Evolutionary conservation across 106 monocot species (phyloP).

Genomic region (Allium cepa): DNA sequence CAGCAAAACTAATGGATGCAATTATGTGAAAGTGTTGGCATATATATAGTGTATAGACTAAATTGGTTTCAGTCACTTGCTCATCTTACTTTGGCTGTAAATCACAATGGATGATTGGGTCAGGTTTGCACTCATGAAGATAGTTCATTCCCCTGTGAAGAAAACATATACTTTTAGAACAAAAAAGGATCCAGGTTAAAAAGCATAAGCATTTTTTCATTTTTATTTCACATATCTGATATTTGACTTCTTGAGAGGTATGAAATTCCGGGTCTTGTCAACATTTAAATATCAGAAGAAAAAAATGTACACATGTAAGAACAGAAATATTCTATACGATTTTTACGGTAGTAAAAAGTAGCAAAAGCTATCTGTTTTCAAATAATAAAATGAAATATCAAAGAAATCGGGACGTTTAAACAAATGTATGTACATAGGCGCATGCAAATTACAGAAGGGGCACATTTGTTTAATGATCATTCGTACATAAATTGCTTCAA

Average conservation of each 20-base stretch:
- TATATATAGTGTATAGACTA: background rate
- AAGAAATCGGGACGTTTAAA: background rate
- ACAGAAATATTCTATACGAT: too few species aligned
- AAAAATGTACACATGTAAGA: too few species aligned
- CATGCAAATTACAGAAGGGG: too few species aligned
- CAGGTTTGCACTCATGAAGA: slow-evolving; percentile 15
- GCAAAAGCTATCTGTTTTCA: too few species aligned
- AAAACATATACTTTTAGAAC: slow-evolving; percentile 35
- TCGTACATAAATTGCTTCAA: too few species aligned
- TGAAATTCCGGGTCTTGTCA: too few species aligned
- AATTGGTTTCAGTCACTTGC: slow-evolving; percentile 4
- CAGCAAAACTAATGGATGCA: background rate
- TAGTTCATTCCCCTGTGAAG: slow-evolving; percentile 13
- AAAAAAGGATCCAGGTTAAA: background rate
- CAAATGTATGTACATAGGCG: background rate
- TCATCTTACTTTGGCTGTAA: slow-evolving; percentile 13
- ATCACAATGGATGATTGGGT: slow-evolving; percentile 9
- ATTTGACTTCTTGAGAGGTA: too few species aligned
- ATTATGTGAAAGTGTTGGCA: background rate
- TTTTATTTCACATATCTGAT: too few species aligned
- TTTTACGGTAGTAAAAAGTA: too few species aligned
- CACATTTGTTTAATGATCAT: too few species aligned
- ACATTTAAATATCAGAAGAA: too few species aligned
- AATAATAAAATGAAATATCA: background rate
- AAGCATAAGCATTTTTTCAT: too few species aligned